These are phyloP conservation scores for Blepharisma stoltei DNA, from an alignment of 73 alveolate genomes.

Conservation along the genomic window DNA sequence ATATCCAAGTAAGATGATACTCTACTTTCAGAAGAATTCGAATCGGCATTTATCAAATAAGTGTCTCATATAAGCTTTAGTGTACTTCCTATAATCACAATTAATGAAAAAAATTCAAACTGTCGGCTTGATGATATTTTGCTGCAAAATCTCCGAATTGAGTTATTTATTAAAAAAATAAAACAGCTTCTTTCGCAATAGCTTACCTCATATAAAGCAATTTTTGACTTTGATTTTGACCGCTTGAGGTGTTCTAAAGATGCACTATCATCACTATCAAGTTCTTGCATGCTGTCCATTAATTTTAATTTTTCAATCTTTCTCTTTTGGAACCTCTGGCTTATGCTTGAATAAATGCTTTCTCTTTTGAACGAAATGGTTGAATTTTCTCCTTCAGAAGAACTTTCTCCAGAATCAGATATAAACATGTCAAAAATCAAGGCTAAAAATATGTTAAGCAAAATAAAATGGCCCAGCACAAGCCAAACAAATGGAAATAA, in stretches of 20 bases:
- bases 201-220: neutral
- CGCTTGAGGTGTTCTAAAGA: too few relatives aligned
- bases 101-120: neutral
- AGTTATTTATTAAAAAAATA: neutral
- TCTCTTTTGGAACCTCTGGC: too few relatives aligned
- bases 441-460: constrained; percentile 83
- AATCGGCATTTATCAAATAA: neutral
- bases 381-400: too few relatives aligned
- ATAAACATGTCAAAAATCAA: constrained; percentile 67
- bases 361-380: too few relatives aligned
- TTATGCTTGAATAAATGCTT: too few relatives aligned
- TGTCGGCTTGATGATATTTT: neutral
- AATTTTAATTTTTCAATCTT: too few relatives aligned
- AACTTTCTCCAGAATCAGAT: too few relatives aligned
- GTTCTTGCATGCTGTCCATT: too few relatives aligned
- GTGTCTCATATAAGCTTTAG: constrained; percentile 26
- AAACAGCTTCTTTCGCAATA: constrained; percentile 6
- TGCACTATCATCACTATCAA: too few relatives aligned
- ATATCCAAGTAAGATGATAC: constrained; percentile 52
- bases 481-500: constrained; percentile 80
- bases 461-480: constrained; percentile 80
- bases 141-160: constrained; percentile 4
- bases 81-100: neutral
- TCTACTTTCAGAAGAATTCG: neutral
- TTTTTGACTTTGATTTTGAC: too few relatives aligned